Evolutionary conservation across 1,284 basidiomycete genomes (phyloP), one percentile per base, ranked within the genome.

Genomic region (Phellinidium pouzarii): DNA sequence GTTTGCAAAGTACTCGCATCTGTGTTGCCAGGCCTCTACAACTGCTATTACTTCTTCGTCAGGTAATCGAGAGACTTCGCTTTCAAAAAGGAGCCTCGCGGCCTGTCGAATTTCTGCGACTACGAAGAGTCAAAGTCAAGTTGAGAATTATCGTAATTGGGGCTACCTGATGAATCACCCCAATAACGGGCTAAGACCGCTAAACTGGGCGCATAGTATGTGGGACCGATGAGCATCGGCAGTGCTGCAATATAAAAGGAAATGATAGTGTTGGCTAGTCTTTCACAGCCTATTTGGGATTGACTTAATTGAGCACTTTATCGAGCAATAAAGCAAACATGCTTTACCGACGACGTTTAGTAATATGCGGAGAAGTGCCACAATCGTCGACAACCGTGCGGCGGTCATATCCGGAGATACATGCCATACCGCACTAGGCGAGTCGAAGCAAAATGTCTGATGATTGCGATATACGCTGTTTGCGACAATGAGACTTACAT

Each of bases 171-270:
- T 3, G 78, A 71, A 61, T 87, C 81, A 34, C 92, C 78, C 82
- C 91, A 94, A 60, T 78, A 78, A 14, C 71, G 71, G 2, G 87
- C 87, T 42, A 95, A 74, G 57, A 80, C 82, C 4, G 80, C 74
- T 1, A 95, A 71, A 54, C 80, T 84, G 0, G 92, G 86, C 4
- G 80, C 66, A 53, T 80, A 71, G 60, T 82, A 92, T 1, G 63
- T 63, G 0, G 69, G 57, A 0, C 87, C 85, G 6, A 88, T 74
- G 6, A 70, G 69, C 20, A 77, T 70, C 0, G 78, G 74, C 25
- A 95, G 69, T 1, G 84, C 82, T 0, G 82, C 77, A 0, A 84
- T 75, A 66, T 91, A 94, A 66, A 88, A 94, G 0, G 84, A 76
- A 56, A 87, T 82, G 11, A 90, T 78, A 2, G 84, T 80, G 50